Evolutionary conservation across 768 basidiomycete genomes (phyloP), one percentile per base, ranked within the genome.

Genomic region (Mrakia blollopis): DNA sequence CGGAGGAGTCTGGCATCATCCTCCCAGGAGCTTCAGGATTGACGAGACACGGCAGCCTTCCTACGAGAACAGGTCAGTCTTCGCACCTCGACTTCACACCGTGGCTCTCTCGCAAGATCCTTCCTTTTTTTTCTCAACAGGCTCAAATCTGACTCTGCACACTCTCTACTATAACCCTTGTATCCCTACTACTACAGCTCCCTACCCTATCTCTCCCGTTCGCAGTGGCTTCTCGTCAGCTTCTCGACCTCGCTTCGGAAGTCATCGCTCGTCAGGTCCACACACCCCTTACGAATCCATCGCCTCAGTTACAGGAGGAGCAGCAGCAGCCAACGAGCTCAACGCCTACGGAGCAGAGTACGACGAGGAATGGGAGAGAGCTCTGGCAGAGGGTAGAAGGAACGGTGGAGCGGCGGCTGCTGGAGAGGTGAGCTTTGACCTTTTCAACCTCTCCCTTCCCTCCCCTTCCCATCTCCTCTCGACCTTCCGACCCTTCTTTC

Each of bases 351-450:
- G 60, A n/a, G 28, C 39, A 30, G 61, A 78, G 37, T 73, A 74
- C 35, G 77, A 71, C 28, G 70, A 37, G 41, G 73, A 74, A 37
- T 78, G 77, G 77, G 73, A 78, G 68, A 39, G 52, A 5, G 77
- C 77, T 32, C 28, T 78, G 2, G 77, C 65, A 11, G 72, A 78
- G 63, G 60, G 77, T 8, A 68, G 73, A 44, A 69, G 65, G 54
- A 68, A 47, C n/a, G 77, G 65, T 47, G 77, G 37, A 32, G 62
- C 60, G 4, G 23, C 23, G 13, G 62, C 60, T 16, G 25, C 23
- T 39, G 72, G 62, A 37, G 41, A 52, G 69, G 47, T 71, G 69
- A 71, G 47, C 47, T 70, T 21, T 61, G 32, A 30, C 25, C 32
- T 32, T 39, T 7, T 50, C 44, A 18, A 37, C 41, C 44, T 39